These are phyloP conservation scores for Strobilomyces confusus DNA, from an alignment of 768 basidiomycete genomes.

Conservation along the genomic window DNA sequence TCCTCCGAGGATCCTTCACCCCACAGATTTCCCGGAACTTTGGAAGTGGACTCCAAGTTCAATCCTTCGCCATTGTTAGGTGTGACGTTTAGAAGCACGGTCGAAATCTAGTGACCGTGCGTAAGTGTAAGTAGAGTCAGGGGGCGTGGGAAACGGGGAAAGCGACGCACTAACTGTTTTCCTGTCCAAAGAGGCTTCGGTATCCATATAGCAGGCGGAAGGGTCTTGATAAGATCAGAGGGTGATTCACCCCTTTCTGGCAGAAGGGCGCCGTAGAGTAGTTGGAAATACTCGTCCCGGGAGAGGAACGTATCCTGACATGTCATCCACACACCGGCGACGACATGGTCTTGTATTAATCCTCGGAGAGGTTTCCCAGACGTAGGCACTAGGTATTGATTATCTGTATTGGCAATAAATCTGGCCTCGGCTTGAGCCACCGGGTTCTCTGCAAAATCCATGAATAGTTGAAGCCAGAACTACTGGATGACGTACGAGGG, in stretches of 20 bases:
- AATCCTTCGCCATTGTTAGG: slow-evolving; percentile 76
- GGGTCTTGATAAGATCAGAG: slow-evolving; percentile 60
- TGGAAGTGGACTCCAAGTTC: slow-evolving; percentile 81
- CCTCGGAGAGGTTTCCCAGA: slow-evolving; percentile 97
- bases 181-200: slow-evolving; percentile 94
- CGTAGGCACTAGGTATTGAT: slow-evolving; percentile 98
- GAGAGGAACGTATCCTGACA: slow-evolving; percentile 92
- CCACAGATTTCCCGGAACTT: slow-evolving; percentile 87
- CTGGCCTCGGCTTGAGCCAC: slow-evolving; percentile 92
- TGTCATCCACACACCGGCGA: slow-evolving; percentile 99
- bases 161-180: slow-evolving; percentile 79
- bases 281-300: slow-evolving; percentile 92
- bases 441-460: slow-evolving; percentile 67
- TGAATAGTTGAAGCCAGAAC: not conserved
- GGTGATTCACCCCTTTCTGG: slow-evolving; percentile 74
- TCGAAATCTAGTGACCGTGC: slow-evolving; percentile 68
- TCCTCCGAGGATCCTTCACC: slow-evolving; percentile 76
- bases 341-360: slow-evolving; percentile 97
- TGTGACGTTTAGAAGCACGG: slow-evolving; percentile 88
- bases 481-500: slow-evolving; percentile 62
- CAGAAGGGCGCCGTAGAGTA: slow-evolving; percentile 89
- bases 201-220: slow-evolving; percentile 92
- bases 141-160: not conserved
- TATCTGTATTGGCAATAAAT: slow-evolving; percentile 95
- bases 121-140: not conserved